These are phyloP conservation scores for Aspergillus asperescens DNA, from an alignment of 495 filamentous ascomycete genomes.

Conservation along the genomic window DNA sequence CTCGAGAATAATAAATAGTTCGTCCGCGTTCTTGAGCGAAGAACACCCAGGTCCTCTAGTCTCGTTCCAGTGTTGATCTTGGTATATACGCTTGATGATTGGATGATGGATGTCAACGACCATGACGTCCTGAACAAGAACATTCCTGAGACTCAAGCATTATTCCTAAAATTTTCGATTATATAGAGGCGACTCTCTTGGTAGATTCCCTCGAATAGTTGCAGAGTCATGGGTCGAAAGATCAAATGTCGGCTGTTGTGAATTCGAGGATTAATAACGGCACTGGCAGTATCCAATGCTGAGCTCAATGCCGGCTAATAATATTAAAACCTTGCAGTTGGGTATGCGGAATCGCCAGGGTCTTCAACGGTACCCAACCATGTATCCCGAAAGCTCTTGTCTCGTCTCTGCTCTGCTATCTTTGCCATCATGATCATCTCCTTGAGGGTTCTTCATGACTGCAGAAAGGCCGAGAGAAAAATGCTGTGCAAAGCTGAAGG, in stretches of 20 bases:
- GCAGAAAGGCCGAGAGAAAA: slow-evolving; percentile 6
- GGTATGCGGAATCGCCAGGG: not conserved
- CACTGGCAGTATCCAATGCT: not conserved
- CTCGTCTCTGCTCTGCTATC: not conserved
- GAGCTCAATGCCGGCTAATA: not conserved
- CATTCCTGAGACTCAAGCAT: too few relatives aligned
- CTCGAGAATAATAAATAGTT: not conserved
- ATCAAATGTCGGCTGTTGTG: not conserved
- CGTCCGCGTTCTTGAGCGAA: not conserved
- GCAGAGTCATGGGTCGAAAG: not conserved
- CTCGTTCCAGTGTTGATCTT: not conserved
- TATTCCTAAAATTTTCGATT: too few relatives aligned
- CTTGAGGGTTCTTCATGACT: not conserved
- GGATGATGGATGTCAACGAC: too few relatives aligned
- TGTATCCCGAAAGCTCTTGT: not conserved
- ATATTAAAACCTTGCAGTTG: not conserved
- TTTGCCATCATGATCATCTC: slow-evolving; percentile 4
- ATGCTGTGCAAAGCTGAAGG: slow-evolving; percentile 4
- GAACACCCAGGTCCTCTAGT: not conserved
- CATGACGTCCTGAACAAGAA: not conserved
- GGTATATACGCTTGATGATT: not conserved
- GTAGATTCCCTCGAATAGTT: too few relatives aligned
- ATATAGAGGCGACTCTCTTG: too few relatives aligned
- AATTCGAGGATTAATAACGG: not conserved
- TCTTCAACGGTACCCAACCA: slow-evolving; percentile 6